phyloP scores from a whole-genome alignment of 495 filamentous ascomycete species.

The Aspergillus baeticus region DNA sequence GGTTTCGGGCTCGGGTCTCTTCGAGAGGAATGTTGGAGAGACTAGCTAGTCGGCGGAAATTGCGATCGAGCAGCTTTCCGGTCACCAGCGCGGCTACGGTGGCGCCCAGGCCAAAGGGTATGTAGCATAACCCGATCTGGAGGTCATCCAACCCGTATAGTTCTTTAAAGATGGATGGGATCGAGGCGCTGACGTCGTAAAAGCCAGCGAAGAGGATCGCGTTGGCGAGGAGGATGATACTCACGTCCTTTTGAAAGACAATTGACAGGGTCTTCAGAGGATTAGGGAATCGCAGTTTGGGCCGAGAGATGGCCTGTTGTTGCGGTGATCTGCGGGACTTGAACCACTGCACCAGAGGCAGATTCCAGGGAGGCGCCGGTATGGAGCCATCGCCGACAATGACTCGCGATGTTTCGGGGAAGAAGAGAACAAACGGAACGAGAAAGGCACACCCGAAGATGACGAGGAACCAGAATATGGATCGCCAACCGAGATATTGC shows the following conservation, averaged over 20 bases:
- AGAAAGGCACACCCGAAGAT: conserved; percentile 52
- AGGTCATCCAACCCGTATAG: conserved; percentile 49
- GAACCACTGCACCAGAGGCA: background rate
- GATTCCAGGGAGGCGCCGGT: conserved; percentile 8
- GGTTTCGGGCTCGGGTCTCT: conserved; percentile 50
- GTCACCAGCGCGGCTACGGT: conserved; percentile 85
- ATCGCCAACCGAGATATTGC: conserved; percentile 66
- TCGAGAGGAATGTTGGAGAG: conserved; percentile 44
- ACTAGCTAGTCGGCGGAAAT: conserved; percentile 43
- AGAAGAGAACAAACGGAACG: conserved; percentile 30
- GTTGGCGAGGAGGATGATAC: conserved; percentile 42
- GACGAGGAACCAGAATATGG: conserved; percentile 73
- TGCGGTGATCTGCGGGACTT: background rate
- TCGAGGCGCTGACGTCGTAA: conserved; percentile 38
- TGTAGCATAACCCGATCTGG: conserved; percentile 48
- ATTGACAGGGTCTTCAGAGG: conserved; percentile 67
- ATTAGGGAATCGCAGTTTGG: conserved; percentile 64
- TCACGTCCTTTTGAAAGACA: conserved; percentile 53
- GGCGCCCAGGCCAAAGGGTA: conserved; percentile 50
- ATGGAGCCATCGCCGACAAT: conserved; percentile 46
- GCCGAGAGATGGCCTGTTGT: background rate
- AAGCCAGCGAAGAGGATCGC: conserved; percentile 48
- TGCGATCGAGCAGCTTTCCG: conserved; percentile 68
- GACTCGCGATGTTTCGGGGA: conserved; percentile 46
- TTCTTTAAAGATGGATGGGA: conserved; percentile 40